Percentiles rank a stretch among this genome's conserved stretches.
Conservation (phyloP, 2,329 filamentous ascomycete genomes). For the Tolypocladium tropicale region DNA sequence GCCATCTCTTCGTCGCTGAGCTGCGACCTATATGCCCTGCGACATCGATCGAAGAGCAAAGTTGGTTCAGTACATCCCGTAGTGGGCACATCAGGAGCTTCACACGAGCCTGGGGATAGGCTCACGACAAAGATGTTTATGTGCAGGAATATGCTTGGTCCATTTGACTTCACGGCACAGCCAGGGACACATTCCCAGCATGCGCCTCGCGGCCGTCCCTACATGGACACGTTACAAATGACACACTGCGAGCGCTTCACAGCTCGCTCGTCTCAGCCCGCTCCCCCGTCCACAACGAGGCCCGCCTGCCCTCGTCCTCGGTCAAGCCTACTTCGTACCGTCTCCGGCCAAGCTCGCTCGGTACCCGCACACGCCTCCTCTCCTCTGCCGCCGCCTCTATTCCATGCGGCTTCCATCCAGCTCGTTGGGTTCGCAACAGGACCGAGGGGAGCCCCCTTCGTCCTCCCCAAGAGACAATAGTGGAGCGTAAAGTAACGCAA, state of each 20-base stretch:
- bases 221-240: constrained; percentile 2
- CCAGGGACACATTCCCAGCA: neutral
- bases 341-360: neutral
- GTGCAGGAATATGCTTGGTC: neutral
- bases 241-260: constrained; percentile 2
- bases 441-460: neutral
- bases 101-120: no score
- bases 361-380: neutral
- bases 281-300: neutral
- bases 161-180: neutral
- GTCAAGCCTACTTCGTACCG: neutral
- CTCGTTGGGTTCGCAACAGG: neutral
- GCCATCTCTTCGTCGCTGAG: no score
- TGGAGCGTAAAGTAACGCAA: neutral
- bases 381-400: neutral
- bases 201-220: neutral
- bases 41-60: no score
- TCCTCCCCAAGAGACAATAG: neutral
- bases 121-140: no score
- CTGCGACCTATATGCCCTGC: no score
- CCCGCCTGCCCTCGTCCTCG: neutral
- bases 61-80: no score
- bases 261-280: neutral
- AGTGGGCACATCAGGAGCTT: no score
- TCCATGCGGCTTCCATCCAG: neutral